A percentile compares a stretch with the other conserved stretches of the same genome.
Conservation (phyloP, 2,329 filamentous ascomycete species). For the Neonectria neomacrospora region DNA sequence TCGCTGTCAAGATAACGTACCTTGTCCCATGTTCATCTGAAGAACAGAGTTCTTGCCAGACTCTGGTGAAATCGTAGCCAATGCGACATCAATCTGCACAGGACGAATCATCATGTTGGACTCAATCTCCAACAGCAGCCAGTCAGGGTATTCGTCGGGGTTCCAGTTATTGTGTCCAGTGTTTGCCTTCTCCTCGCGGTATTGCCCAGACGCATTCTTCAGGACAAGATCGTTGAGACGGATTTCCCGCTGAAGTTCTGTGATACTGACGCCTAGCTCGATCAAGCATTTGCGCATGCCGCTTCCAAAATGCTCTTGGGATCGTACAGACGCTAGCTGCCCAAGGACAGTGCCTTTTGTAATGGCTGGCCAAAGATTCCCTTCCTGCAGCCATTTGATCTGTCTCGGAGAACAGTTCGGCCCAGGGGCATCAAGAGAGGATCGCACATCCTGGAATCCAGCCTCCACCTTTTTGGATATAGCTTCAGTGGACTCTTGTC, state of each 20-base stretch:
- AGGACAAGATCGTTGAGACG: conserved; percentile 65
- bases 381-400: conserved; percentile 39
- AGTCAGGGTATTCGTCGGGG: conserved; percentile 66
- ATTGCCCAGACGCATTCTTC: conserved; percentile 59
- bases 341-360: conserved; percentile 36
- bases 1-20: conserved; percentile 43
- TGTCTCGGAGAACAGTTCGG: conserved; percentile 23
- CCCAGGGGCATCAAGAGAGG: conserved; percentile 22
- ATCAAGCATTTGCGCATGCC: conserved; percentile 37
- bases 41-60: conserved; percentile 67
- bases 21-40: conserved; percentile 76
- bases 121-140: conserved; percentile 75
- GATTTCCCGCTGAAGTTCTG: conserved; percentile 44
- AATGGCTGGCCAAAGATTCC: conserved; percentile 40
- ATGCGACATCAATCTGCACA: conserved; percentile 71
- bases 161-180: conserved; percentile 65
- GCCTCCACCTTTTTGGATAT: conserved; percentile 15
- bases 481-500: conserved; percentile 15
- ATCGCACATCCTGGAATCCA: conserved; percentile 21
- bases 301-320: conserved; percentile 35
- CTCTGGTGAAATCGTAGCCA: conserved; percentile 65
- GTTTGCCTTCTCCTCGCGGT: conserved; percentile 59
- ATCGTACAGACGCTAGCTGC: conserved; percentile 28
- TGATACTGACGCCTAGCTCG: conserved; percentile 35
- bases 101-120: conserved; percentile 69